Evolutionary conservation across 148 eudicot genomes (phyloP), one percentile per base, ranked within the genome.

Genomic region (Salicornia ramosissima): DNA sequence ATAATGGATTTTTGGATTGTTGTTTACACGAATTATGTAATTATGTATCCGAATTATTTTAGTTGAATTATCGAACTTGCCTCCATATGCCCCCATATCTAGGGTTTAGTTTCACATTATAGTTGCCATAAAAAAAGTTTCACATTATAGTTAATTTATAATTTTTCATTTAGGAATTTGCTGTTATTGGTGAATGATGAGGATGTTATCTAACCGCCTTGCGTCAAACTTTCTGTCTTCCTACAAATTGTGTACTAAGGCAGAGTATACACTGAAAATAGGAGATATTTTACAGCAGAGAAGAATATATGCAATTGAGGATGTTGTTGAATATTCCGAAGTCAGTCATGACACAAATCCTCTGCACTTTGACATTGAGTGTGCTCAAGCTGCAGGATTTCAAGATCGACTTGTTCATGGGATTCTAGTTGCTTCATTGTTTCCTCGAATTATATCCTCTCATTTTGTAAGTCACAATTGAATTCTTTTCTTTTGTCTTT

Each of bases 401-500:
- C 61, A 68, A 51, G 85, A 81, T 60, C 76, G 77, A 43, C 71
- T 90, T 30, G 90, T 92, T 72, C 93, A 85, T 39, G 97, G 96
- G 36, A 80, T 92, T 89, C 93, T 92, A 28, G 91, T 92, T 54
- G 91, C 90, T 36, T 84, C 97, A 19, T 28, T 92, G 71, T 90
- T 92, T 79, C 97, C 97, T 28, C 77, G 82, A 31, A 90, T 92
- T 42, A 89, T 92, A 28, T 81, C 93, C 58, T 69, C 91, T 31
- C 85, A 86, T 76, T 92, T 92, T 72, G 97, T 92, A 83, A 83
- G 97, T 84, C 33, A 21, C 10, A 13, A 12, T 21, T 28, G 36
- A 13, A 45, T 59, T 58, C 24, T 28, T 10, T n/a, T 47, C 14
- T 52, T 16, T 59, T 19, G 3, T 39, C 9, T 39, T 39, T 9